A percentile compares a stretch with the other conserved stretches of the same genome.
phyloP scores from a whole-genome alignment of 1,284 basidiomycete species.

The Irpex lacteus region DNA sequence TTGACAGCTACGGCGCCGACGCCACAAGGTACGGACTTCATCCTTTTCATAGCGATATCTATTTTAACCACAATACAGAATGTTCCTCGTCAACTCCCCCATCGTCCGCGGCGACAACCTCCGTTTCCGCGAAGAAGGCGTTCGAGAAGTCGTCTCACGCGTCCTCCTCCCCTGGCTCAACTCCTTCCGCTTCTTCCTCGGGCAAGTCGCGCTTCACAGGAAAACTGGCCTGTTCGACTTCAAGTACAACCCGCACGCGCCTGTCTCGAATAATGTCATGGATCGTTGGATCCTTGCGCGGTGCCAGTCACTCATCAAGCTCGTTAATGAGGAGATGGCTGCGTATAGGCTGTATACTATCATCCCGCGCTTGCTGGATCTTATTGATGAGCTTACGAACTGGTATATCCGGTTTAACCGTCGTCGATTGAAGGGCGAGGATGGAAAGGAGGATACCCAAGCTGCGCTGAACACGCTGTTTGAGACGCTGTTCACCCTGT shows the following conservation, averaged over 20 bases:
- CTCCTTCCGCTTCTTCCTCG: constrained; percentile 98
- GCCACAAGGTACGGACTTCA: constrained; percentile 70
- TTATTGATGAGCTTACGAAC: constrained; percentile 97
- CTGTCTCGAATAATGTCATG: constrained; percentile 93
- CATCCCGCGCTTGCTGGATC: constrained; percentile 89
- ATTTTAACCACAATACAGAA: constrained; percentile 42
- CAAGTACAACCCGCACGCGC: constrained; percentile 83
- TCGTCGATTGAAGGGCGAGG: constrained; percentile 92
- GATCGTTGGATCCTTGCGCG: constrained; percentile 97
- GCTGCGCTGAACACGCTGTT: constrained; percentile 95
- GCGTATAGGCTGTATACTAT: constrained; percentile 98
- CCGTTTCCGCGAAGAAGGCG: constrained; percentile 97
- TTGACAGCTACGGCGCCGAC: constrained; percentile 94
- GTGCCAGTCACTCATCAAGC: constrained; percentile 93
- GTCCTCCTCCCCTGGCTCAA: constrained; percentile 99
- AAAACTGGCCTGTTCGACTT: constrained; percentile 83
- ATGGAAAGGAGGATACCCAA: constrained; percentile 86
- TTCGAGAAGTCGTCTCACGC: constrained; percentile 93
- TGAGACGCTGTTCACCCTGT: constrained; percentile 93
- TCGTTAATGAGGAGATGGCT: constrained; percentile 94
- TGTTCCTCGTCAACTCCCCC: constrained; percentile 99
- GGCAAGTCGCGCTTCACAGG: constrained; percentile 88
- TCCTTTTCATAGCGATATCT: not conserved
- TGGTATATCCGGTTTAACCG: constrained; percentile 99
- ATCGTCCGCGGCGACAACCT: constrained; percentile 98